Evolutionary conservation across 257 asterid species (phyloP).

Genomic region (Ophiorrhiza pumila): DNA sequence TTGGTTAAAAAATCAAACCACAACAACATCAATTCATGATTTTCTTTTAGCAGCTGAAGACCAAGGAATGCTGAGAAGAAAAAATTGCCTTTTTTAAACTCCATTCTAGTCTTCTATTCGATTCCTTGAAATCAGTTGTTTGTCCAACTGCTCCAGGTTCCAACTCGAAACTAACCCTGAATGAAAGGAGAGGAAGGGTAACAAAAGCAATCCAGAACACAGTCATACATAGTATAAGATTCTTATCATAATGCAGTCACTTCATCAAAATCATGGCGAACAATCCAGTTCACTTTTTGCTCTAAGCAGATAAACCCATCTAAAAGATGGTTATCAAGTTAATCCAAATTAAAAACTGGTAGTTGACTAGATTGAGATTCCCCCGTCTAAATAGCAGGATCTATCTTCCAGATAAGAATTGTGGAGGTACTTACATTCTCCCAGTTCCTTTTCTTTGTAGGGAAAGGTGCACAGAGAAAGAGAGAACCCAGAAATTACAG

Average conservation of each 20-base stretch:
- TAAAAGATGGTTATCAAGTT: not conserved
- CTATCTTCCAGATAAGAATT: not conserved
- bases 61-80: constrained; percentile 18
- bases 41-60: constrained; percentile 14
- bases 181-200: constrained; percentile 4
- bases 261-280: not conserved
- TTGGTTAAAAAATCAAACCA: not conserved
- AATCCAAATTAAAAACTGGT: not conserved
- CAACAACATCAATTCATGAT: constrained; percentile 6
- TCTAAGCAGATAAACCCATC: not conserved
- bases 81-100: constrained; percentile 74
- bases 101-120: constrained; percentile 87
- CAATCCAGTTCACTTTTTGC: not conserved
- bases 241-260: not conserved
- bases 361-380: not conserved
- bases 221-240: not conserved
- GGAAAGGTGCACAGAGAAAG: not conserved
- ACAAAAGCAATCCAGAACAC: not conserved
- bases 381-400: not conserved
- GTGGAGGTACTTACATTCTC: not conserved
- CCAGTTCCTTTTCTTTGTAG: not conserved
- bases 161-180: constrained; percentile 88
- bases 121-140: constrained; percentile 89
- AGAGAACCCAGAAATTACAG: not conserved
- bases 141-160: constrained; percentile 92